Conservation (phyloP, 2,329 filamentous ascomycete species). For the Rutstroemia sp. region DNA sequence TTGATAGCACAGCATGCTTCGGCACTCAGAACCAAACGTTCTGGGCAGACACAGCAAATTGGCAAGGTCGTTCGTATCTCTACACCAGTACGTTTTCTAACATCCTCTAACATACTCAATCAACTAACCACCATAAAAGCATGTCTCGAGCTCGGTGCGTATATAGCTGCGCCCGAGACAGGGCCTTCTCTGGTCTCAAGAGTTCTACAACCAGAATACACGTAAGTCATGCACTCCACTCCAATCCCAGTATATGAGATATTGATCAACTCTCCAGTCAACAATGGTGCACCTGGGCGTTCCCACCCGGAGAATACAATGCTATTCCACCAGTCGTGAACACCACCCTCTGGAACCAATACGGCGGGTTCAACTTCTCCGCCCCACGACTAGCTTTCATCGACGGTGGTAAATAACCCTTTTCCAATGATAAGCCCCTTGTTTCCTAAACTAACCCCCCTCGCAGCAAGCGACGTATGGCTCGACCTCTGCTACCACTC, state of each 20-base stretch:
- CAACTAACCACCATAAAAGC: conserved; percentile 16
- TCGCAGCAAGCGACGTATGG: conserved; percentile 39
- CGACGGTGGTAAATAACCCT: conserved; percentile 35
- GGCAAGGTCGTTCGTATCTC: conserved; percentile 37
- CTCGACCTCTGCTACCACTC: conserved; percentile 45
- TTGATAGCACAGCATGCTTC: conserved; percentile 39
- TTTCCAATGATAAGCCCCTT: background rate
- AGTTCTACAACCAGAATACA: conserved; percentile 40
- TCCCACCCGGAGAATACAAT: conserved; percentile 39
- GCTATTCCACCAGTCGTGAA: conserved; percentile 37
- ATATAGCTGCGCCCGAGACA: conserved; percentile 38
- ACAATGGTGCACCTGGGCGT: conserved; percentile 48
- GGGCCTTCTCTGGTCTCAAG: conserved; percentile 41
- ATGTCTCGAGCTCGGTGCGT: conserved; percentile 41
- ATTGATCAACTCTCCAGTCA: conserved; percentile 10
- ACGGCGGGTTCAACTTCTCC: conserved; percentile 39
- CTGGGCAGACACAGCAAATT: conserved; percentile 38
- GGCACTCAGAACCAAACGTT: conserved; percentile 32
- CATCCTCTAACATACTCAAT: background rate
- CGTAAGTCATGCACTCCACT: conserved; percentile 30
- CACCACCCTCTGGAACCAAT: conserved; percentile 36
- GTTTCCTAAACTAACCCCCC: background rate
- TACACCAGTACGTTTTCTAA: conserved; percentile 34
- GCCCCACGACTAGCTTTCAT: conserved; percentile 43
- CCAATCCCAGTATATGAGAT: background rate